Percentiles rank a stretch among this genome's conserved stretches.
Evolutionary conservation across 2,329 filamentous ascomycete genomes (phyloP).

Genomic region (Pezicula radicicola): DNA sequence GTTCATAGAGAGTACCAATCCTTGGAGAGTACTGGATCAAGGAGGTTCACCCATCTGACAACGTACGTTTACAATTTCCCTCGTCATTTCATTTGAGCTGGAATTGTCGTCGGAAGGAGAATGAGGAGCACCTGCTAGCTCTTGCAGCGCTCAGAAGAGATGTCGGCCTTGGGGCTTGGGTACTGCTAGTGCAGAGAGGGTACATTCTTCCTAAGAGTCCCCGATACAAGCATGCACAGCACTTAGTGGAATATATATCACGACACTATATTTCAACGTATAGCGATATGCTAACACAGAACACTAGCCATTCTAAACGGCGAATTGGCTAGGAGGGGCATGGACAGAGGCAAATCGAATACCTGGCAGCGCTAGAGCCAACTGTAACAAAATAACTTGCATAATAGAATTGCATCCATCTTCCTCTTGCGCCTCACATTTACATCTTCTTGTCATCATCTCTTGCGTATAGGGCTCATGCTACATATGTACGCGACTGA

Average conservation of each 20-base stretch:
- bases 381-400: constrained; percentile 1
- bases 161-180: not conserved
- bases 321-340: not conserved
- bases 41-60: constrained; percentile 57
- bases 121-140: not conserved
- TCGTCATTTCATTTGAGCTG: not conserved
- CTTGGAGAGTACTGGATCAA: constrained; percentile 49
- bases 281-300: no score
- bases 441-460: no score
- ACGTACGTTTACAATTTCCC: constrained; percentile 43
- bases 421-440: no score
- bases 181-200: not conserved
- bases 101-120: not conserved
- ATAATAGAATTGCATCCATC: not conserved
- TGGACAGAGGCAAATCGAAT: not conserved
- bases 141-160: not conserved
- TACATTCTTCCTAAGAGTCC: not conserved
- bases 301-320: not conserved
- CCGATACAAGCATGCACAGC: no score
- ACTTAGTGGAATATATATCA: no score
- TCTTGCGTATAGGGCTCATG: no score
- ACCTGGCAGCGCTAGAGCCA: not conserved
- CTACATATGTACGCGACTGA: no score
- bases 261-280: no score
- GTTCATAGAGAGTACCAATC: constrained; percentile 50